Evolutionary conservation across 1,139 yeast genomes (phyloP), one percentile per base, ranked within the genome.

Genomic region (Nakaseomyces sp.): DNA sequence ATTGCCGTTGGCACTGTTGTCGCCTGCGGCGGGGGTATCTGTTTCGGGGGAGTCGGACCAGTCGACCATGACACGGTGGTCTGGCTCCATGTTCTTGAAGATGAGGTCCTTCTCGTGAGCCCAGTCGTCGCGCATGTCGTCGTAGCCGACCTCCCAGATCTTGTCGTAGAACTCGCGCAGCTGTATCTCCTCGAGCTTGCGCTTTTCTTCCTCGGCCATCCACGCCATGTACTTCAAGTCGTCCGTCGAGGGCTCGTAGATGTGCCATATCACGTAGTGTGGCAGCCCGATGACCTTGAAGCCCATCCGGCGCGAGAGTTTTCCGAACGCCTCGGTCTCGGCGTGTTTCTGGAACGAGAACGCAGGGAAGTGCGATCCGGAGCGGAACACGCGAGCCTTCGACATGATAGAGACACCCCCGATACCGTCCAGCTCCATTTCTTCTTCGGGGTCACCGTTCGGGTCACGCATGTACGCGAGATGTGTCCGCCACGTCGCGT

Each of bases 211-310:
- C 56, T 84, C 77, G 0, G 94, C 95, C 95, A 87, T 84, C 95
- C 95, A 86, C 61, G 84, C 95, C 95, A 87, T 87, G 61, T 87
- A 95, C 66, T 85, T 82, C 66, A 84, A 70, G 67, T 85, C 95
- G 57, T 84, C 95, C 3, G 80, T 73, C 6, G 89, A 81, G 17
- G 94, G 89, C 58, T 85, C 95, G 64, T 81, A 81, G 45, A 81
- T 81, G 63, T 81, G 89, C 95, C 95, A 86, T 37, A 87, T 73
- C 1, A 89, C 85, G 61, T 87, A 87, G 66, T 87, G 93, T 29
- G 95, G 95, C 53, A 86, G 71, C 0, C 96, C 96, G 42, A 87
- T 86, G 26, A 87, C 95, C 47, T 69, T 69, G 61, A 76, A 83
- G 3, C 93, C 93, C 83, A 86, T 83, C 45, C 72, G 70, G 54